These are phyloP conservation scores for Boletus coccyginus DNA, from an alignment of 768 basidiomycete species.

Conservation along the genomic window DNA sequence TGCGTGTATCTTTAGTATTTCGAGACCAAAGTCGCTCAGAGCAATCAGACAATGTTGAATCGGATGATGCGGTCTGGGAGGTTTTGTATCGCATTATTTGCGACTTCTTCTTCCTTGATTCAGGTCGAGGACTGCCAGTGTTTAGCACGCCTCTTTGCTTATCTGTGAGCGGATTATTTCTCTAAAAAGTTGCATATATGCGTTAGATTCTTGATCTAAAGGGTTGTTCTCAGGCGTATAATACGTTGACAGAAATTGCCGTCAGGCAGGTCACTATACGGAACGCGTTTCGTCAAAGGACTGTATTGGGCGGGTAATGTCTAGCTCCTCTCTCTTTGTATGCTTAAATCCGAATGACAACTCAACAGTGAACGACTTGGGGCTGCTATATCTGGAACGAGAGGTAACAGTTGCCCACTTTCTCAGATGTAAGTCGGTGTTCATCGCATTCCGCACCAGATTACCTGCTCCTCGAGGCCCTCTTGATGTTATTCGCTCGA, in stretches of 20 bases:
- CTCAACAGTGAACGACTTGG: conserved; percentile 46
- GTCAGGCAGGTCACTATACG: conserved; percentile 41
- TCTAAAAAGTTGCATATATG: conserved; percentile 28
- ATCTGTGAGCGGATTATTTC: conserved; percentile 19
- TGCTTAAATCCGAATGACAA: neutral
- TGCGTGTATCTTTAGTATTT: conserved; percentile 6
- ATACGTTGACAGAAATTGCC: conserved; percentile 48
- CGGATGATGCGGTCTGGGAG: conserved; percentile 27
- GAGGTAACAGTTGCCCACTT: conserved; percentile 35
- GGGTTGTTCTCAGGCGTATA: conserved; percentile 45
- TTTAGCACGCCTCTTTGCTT: conserved; percentile 26
- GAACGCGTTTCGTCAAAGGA: conserved; percentile 41
- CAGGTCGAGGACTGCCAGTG: conserved; percentile 11
- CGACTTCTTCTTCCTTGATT: conserved; percentile 36
- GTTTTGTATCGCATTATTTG: conserved; percentile 33
- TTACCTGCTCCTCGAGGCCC: conserved; percentile 54
- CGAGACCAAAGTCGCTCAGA: neutral
- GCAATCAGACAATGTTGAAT: conserved; percentile 13
- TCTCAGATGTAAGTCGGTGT: neutral
- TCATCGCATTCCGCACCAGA: conserved; percentile 34
- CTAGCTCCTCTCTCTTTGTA: neutral
- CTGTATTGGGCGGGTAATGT: conserved; percentile 49
- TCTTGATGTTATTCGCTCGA: conserved; percentile 55
- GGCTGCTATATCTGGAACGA: conserved; percentile 43
- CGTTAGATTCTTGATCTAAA: conserved; percentile 15